A percentile compares a stretch with the other conserved stretches of the same genome.
These are phyloP conservation scores for Claviceps capensis DNA, from an alignment of 2,329 filamentous ascomycete genomes.

Conservation along the genomic window DNA sequence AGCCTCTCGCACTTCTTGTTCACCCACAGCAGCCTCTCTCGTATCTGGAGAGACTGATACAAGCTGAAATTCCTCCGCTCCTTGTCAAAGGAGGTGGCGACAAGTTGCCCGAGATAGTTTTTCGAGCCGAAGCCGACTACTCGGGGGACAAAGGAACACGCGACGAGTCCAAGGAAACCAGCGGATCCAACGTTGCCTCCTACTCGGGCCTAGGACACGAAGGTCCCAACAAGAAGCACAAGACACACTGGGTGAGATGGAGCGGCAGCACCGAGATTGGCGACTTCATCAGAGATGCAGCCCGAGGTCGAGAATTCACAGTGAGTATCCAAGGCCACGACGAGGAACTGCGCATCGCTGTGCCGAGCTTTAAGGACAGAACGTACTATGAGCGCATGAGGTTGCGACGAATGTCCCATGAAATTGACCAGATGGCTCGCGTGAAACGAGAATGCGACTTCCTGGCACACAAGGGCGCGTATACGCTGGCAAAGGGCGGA, in stretches of 20 bases:
- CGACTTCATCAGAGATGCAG: conserved; percentile 85
- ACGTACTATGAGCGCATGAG: conserved; percentile 76
- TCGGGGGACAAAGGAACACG: conserved; percentile 25
- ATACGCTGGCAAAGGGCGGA: conserved; percentile 66
- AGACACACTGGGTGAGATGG: conserved; percentile 65
- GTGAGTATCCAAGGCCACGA: conserved; percentile 62
- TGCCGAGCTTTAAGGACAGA: conserved; percentile 80
- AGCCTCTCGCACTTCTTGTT: conserved; percentile 71
- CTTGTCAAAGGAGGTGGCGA: conserved; percentile 49
- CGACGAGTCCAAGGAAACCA: conserved; percentile 8
- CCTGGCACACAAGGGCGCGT: conserved; percentile 62
- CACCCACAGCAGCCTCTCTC: conserved; percentile 86
- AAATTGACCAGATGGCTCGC: conserved; percentile 54
- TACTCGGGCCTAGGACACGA: conserved; percentile 60
- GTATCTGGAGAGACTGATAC: conserved; percentile 78
- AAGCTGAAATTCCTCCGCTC: conserved; percentile 67
- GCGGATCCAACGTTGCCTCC: conserved; percentile 54
- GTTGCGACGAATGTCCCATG: conserved; percentile 54
- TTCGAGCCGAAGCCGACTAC: conserved; percentile 63
- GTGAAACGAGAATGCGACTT: conserved; percentile 73
- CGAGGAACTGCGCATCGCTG: conserved; percentile 58
- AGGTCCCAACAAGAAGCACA: conserved; percentile 25
- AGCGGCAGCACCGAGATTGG: conserved; percentile 79
- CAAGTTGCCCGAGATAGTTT: conserved; percentile 60
- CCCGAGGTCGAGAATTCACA: conserved; percentile 70